Base-by-base conservation (phyloP, 805 yeast species). In the Suhomyces xylopsoci region DNA sequence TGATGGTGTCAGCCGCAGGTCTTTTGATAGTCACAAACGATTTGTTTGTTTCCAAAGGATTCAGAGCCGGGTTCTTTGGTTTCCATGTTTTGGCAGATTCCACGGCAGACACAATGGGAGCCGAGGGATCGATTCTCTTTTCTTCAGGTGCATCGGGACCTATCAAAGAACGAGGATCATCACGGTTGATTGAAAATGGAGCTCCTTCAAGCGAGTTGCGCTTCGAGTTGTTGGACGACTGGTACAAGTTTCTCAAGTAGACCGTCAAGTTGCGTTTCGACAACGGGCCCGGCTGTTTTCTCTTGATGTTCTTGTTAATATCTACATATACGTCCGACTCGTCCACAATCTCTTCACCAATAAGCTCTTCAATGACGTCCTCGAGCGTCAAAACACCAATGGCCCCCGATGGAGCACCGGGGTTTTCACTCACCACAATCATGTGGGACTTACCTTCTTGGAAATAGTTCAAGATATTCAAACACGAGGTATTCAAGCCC, bases 371-470 rank as follows among this genome's bases (percentile, higher is more conserved):
- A 64, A 93, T 94, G n/a, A 93, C 97, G 65, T 93, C 99, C 70
- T 93, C 99, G 55, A 93, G 76, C 1, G 99, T 93, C 44, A 93
- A 76, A 8, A 93, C 96, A 58, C 99, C 99, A 30, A 87, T 67
- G 1, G 97, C 94, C 19, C 97, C 97, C 40, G 78, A 77, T 1
- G 87, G 79, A 60, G 79, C 82, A 44, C 99, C 99, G 0, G 98
- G 98, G 45, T 78, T 77, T 52, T 84, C 85, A 57, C 93, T 84
- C 7, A 93, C 97, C 36, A 92, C 85, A 62, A 94, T 93, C 99
- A 93, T 93, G 70, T 93, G 99, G 1, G 96, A 87, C 69, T 91
- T 92, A 55, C 99, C 99, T 68, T 93, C 97, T 69, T 93, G 99
- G 79, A 94, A 93, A 71, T 93, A 93, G 69, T 93, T 93, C 64